Base-by-base conservation (phyloP, 164 flowering plant genomes). In the Akebia trifoliata region DNA sequence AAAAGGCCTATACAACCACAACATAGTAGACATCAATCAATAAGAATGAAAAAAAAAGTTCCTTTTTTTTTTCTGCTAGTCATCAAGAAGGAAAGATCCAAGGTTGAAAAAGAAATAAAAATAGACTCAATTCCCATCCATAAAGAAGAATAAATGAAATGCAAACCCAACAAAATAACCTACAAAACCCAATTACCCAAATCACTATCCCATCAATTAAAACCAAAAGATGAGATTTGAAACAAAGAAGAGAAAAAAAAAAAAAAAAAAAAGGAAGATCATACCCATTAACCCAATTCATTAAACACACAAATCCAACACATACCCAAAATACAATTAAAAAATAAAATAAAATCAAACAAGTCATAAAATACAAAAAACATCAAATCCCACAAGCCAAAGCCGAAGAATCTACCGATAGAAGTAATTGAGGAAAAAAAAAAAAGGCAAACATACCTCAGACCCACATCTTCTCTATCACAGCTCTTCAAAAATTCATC, bases 381-480 rank as follows among this genome's bases (percentile, higher is more conserved):
- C 50, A 61, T 24, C 55, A 52, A 40, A 38, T 1, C 40, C 49
- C 30, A 26, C 32, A 62, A 46, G 21, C 57, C 36, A 60, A 58
- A 68, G 42, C 40, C 30, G 53, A 61, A 53, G 56, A 45, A 32
- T 38, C 12, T 3, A 37, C 17, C 12, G 17, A 50, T n/a, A 28
- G 15, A 15, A 22, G 12, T 31, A 12, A 40, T 20, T 11, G 26
- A 12, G 32, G 36, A 5, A 15, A 39, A 24, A 15, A 48, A 42
- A 50, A 63, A 56, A 48, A 49, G 22, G 9, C 35, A 47, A 64
- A 59, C 56, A 71, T 79, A 85, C 96, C 92, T 88, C 74, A 85
- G 68, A 68, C 81, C 82, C 78, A 80, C 85, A 81, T 78, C 84
- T 60, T 77, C 57, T 56, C 68, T 39, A 56, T 57, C 59, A 54